Evolutionary conservation across 441 rosid genomes (phyloP), one percentile per base, ranked within the genome.

Genomic region (Melastoma candidum): DNA sequence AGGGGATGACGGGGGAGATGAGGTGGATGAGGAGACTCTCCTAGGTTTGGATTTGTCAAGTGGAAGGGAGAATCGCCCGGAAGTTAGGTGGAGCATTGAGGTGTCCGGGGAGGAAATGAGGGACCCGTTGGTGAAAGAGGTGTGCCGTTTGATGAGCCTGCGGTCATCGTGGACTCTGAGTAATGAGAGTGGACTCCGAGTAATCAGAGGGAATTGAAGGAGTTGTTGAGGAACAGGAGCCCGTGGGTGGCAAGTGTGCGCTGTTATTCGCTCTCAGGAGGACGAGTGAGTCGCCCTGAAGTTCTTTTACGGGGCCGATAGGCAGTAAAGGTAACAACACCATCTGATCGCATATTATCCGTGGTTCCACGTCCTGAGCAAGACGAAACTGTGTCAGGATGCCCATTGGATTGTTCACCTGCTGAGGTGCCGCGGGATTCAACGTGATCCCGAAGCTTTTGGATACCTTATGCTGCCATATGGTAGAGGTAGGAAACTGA

Each of bases 281-380:
- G 96, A 90, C 44, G 88, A 90, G 63, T 76, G 95, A 12, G 77
- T 83, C 59, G 88, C 98, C 72, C 74, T 87, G 55, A 70, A 75
- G 54, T 87, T 90, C 71, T 90, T 87, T 72, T 83, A 77, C 32
- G 85, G 98, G 98, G 87, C 95, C 29, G 95, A 76, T 49, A 66
- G 89, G 47, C 96, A 90, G 53, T 90, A 93, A 90, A 73, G 96
- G 43, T 90, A 90, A 56, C 78, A 89, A 29, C 96, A 87, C 49
- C 68, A 80, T 50, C 78, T 76, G 0, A 25, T 79, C 17, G 95
- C 83, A 47, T 85, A 85, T 63, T 79, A 77, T 66, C 61, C 64
- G 11, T 80, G 85, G 95, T 87, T 90, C 61, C 83, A 84, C 68
- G 68, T 83, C 46, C 88, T 90, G n/a, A 74, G 89, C 54, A 85